Evolutionary conservation across 345 rosid genomes (phyloP).

Genomic region (Bretschneidera sinensis): DNA sequence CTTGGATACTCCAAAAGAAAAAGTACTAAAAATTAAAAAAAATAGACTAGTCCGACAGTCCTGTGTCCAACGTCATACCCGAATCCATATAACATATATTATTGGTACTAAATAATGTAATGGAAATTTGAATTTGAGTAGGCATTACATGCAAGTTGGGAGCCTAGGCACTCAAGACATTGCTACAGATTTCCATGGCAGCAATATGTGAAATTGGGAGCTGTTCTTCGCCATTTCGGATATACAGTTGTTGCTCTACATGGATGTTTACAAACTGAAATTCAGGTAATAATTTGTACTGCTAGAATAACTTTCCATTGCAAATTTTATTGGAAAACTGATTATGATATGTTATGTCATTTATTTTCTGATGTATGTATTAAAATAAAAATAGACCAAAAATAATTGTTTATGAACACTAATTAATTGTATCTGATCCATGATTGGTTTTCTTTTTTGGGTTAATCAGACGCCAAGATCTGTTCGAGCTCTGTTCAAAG

Average conservation of each 20-base stretch:
- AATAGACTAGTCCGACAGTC: too few species aligned
- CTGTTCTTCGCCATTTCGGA: slow-evolving; percentile 79
- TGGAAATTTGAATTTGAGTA: slow-evolving; percentile 13
- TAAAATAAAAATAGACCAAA: too few species aligned
- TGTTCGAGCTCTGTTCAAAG: slow-evolving; percentile 62
- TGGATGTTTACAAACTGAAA: slow-evolving; percentile 76
- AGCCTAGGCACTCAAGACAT: slow-evolving; percentile 60
- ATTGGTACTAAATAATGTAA: too few species aligned
- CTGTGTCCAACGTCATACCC: too few species aligned
- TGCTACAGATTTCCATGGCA: slow-evolving; percentile 67
- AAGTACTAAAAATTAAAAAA: too few species aligned
- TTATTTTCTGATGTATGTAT: too few species aligned
- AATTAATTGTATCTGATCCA: too few species aligned
- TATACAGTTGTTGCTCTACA: slow-evolving; percentile 76
- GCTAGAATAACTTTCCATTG: neutral
- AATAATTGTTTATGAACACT: too few species aligned
- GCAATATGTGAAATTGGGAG: slow-evolving; percentile 74
- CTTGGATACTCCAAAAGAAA: too few species aligned
- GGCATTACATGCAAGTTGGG: slow-evolving; percentile 89
- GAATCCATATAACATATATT: too few species aligned
- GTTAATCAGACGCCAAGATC: slow-evolving; percentile 74
- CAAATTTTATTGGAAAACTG: too few species aligned
- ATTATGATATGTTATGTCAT: too few species aligned
- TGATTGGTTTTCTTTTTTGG: neutral
- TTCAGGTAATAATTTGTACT: slow-evolving; percentile 76